phyloP scores from a whole-genome alignment of 805 yeast genomes.

The Cyberlindnera subsufficiens region DNA sequence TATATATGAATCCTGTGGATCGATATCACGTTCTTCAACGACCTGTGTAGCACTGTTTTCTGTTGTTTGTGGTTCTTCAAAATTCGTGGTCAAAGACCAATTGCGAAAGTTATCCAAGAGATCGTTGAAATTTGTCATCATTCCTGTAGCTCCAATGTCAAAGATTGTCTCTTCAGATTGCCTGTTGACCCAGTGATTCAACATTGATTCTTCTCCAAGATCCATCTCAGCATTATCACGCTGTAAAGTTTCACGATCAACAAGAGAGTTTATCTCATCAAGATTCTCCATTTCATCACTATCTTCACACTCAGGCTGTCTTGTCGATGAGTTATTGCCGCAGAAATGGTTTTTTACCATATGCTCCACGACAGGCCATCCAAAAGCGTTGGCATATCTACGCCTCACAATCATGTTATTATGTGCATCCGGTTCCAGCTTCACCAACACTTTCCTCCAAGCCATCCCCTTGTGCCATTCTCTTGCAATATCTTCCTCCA shows the following conservation, averaged over 20 bases:
- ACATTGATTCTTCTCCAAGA: constrained; percentile 13
- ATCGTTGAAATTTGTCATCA: constrained; percentile 59
- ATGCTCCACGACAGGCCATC: constrained; percentile 79
- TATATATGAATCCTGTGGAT: background rate
- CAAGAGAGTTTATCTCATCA: constrained; percentile 5
- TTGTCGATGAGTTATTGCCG: background rate
- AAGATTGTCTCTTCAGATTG: constrained; percentile 27
- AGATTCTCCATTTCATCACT: constrained; percentile 8
- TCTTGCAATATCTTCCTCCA: constrained; percentile 66
- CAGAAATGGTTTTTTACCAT: constrained; percentile 56
- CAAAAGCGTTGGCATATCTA: constrained; percentile 72
- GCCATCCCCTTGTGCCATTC: constrained; percentile 62
- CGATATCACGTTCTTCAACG: background rate
- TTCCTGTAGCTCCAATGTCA: constrained; percentile 67
- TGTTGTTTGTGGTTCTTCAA: constrained; percentile 1
- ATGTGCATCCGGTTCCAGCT: constrained; percentile 69
- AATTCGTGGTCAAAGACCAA: constrained; percentile 16
- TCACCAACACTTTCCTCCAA: constrained; percentile 69
- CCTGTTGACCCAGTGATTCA: constrained; percentile 44
- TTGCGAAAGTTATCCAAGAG: constrained; percentile 41
- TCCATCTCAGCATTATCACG: constrained; percentile 13
- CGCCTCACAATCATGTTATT: constrained; percentile 70
- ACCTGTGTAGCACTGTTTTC: background rate
- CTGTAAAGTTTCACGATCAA: constrained; percentile 9
- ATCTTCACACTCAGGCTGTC: background rate